These are phyloP conservation scores for Cavenderia fasciculata DNA, from an alignment of 78 protist species.

Conservation along the genomic window DNA sequence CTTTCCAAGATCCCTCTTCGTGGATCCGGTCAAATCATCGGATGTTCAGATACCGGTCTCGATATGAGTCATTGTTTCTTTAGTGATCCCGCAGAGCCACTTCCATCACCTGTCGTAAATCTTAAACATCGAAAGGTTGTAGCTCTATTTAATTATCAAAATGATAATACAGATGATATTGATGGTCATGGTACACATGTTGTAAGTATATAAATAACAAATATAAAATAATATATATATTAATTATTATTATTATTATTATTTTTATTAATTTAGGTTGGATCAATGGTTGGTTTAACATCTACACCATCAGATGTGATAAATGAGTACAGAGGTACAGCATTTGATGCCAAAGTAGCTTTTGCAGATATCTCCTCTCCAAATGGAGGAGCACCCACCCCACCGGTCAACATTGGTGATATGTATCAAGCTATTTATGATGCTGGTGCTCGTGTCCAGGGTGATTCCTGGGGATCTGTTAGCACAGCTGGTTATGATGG, in stretches of 20 bases:
- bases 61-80: conserved; percentile 60
- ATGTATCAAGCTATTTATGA: conserved; percentile 34
- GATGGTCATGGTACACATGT: conserved; percentile 75
- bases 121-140: conserved; percentile 44
- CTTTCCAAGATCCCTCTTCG: conserved; percentile 9
- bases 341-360: conserved; percentile 51
- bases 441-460: conserved; percentile 71
- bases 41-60: conserved; percentile 67
- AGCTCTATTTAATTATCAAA: not conserved
- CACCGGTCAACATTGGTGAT: not conserved
- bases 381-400: not conserved
- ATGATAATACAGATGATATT: conserved; percentile 8
- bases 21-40: conserved; percentile 46
- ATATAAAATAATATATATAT: not conserved
- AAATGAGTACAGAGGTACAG: conserved; percentile 28
- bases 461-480: conserved; percentile 64
- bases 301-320: not conserved
- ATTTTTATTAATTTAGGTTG: not conserved
- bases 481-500: not conserved
- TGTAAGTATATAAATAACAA: not conserved
- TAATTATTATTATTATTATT: not conserved
- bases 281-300: conserved; percentile 53
- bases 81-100: conserved; percentile 6
- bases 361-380: conserved; percentile 2
- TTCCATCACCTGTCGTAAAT: conserved; percentile 31